Conservation (phyloP, 192 early-diverging fungal species). For the Coemansia sp. region DNA sequence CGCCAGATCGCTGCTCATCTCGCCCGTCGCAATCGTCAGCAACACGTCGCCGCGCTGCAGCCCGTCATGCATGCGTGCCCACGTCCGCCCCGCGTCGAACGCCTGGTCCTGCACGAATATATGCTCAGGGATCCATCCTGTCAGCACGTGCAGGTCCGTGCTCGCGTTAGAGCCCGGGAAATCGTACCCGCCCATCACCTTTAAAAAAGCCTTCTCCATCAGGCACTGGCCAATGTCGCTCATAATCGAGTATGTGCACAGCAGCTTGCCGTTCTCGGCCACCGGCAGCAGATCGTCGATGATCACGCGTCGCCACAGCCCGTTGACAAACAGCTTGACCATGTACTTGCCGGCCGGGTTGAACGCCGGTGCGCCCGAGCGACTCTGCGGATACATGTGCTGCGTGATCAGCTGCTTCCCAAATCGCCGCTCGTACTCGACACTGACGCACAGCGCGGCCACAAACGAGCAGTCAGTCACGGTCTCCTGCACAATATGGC, state of each 20-base stretch:
- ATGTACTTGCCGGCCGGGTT: slow-evolving; percentile 89
- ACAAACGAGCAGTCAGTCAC: slow-evolving; percentile 97
- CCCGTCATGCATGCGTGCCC: slow-evolving; percentile 68
- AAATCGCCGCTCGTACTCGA: slow-evolving; percentile 71
- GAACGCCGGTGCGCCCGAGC: slow-evolving; percentile 64
- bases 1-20: slow-evolving; percentile 63
- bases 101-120: slow-evolving; percentile 69
- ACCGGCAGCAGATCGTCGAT: slow-evolving; percentile 88
- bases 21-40: slow-evolving; percentile 81
- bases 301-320: slow-evolving; percentile 74
- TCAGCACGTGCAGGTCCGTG: slow-evolving; percentile 83
- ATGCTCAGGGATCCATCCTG: slow-evolving; percentile 93
- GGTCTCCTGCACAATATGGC: slow-evolving; percentile 74
- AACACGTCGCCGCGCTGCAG: slow-evolving; percentile 67
- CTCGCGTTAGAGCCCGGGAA: slow-evolving; percentile 94
- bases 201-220: slow-evolving; percentile 94
- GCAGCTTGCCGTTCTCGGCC: slow-evolving; percentile 61
- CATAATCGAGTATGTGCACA: slow-evolving; percentile 82
- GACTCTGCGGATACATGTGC: slow-evolving; percentile 82
- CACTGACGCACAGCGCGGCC: slow-evolving; percentile 80
- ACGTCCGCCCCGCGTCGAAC: slow-evolving; percentile 65
- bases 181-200: slow-evolving; percentile 92
- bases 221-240: slow-evolving; percentile 58
- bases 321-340: slow-evolving; percentile 81
- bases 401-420: slow-evolving; percentile 76